Evolutionary conservation across 2,329 filamentous ascomycete genomes (phyloP), one percentile per base, ranked within the genome.

Genomic region (Capronia americana): DNA sequence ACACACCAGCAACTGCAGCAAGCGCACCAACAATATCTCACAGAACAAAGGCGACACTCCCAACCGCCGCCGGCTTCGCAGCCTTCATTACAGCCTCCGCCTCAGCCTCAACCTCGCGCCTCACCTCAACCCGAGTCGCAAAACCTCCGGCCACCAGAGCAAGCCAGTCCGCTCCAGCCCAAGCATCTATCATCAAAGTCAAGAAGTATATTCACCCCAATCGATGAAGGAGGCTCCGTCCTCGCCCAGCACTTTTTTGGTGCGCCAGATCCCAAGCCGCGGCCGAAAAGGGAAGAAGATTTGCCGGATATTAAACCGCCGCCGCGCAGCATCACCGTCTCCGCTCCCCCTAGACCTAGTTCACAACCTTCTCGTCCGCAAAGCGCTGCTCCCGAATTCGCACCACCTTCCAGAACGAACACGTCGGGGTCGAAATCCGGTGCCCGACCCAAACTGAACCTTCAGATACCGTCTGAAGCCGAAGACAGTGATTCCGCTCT

Each of bases 121-220:
- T 71, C 78, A 38, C 66, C 72, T 69, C 73, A 83, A 77, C 76
- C 73, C 44, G 72, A 84, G 76, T 66, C 75, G 69, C 75, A 82
- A 69, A 57, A 28, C 48, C 61, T 73, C 17, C 72, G 72, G 28
- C 70, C 68, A 50, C 65, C 73, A 7, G 75, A 78, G 32, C 74
- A 84, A 50, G 51, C 54, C 12, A 70, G 87, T n/a, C 80, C 81
- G 63, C 77, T 80, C 10, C 79, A 81, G 69, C 89, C 90, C 1
- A 91, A 90, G 74, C 89, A 91, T 5, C 73, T 86, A 2, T 83
- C 84, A 7, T 79, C 84, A 38, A 93, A 93, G 77, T 90, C 90
- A 24, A 90, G 93, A 76, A 97, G 93, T 77, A 98, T 99, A 66
- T 98, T 98, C 76, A 99, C 95, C 0, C 95, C 95, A 0, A 96